Evolutionary conservation across 495 filamentous ascomycete species (phyloP).

Genomic region (Immersiella caudata): DNA sequence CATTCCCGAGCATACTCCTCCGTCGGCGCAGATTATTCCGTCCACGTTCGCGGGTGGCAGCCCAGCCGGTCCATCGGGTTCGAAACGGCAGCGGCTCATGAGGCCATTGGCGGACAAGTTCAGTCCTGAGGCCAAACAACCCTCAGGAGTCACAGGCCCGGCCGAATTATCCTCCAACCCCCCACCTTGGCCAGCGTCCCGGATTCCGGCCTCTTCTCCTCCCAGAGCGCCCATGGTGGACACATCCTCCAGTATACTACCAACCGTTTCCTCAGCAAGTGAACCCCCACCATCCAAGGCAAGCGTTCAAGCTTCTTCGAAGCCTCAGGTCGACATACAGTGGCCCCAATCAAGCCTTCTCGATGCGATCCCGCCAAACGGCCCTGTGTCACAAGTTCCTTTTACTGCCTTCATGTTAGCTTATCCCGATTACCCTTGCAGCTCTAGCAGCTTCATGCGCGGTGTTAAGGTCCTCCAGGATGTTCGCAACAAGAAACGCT

Average conservation of each 20-base stretch:
- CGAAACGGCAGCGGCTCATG: constrained; percentile 27
- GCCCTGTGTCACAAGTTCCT: constrained; percentile 29
- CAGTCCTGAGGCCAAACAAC: constrained; percentile 10
- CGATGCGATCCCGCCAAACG: constrained; percentile 29
- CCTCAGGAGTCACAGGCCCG: neutral
- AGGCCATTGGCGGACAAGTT: neutral
- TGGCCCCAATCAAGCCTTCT: constrained; percentile 15
- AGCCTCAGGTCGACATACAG: neutral
- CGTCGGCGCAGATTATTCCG: constrained; percentile 48
- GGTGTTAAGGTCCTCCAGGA: constrained; percentile 58
- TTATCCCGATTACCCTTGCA: constrained; percentile 62
- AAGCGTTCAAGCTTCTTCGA: neutral
- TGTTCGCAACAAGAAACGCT: constrained; percentile 43
- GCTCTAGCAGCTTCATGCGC: constrained; percentile 54
- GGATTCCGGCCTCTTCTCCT: neutral
- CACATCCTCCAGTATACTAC: neutral
- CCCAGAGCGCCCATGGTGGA: neutral
- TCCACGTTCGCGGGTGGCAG: constrained; percentile 28
- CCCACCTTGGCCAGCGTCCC: neutral
- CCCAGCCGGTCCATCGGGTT: neutral
- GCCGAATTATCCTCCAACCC: neutral
- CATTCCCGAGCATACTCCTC: constrained; percentile 37
- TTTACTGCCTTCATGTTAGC: constrained; percentile 56
- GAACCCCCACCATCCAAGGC: neutral
- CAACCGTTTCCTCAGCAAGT: neutral